Base-by-base conservation (phyloP, 208 protist genomes). In the Phytomonas francai region DNA sequence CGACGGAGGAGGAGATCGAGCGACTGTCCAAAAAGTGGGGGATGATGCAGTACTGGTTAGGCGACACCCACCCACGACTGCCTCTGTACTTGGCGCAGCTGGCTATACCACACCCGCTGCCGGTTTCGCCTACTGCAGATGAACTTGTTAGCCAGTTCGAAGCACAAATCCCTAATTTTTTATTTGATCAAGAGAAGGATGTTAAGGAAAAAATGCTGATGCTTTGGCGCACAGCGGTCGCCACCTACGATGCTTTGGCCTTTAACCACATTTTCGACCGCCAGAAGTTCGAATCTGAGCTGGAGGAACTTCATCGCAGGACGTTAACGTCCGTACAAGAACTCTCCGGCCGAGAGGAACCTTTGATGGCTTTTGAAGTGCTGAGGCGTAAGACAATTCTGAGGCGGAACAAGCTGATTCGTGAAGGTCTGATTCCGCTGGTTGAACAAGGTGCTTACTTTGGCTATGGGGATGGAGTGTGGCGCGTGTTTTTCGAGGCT, bases 41-140 rank as follows among this genome's bases (percentile, higher is more conserved):
- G 14, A 80, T 74, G 32, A 72, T 95, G 79, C 68, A 80, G 66
- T 88, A 92, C 66, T 95, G 89, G 87, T 45, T 92, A 22, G 79
- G 77, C 51, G 81, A 91, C 27, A 54, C 65, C 36, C 34, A 83
- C 70, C 85, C 87, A 1, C 81, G 86, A 0, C 79, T 95, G 30
- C 71, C 79, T 8, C 45, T 89, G 34, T 92, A 83, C 64, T 66
- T 95, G 30, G 60, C 76, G 31, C 59, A 79, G 56, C 78, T 84
- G 22, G 60, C 82, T 27, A 72, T 91, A 12, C 34, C 45, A 6
- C 66, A 88, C 16, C 25, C n/a, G 0, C 74, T 81, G 36, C 84
- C 84, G 14, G 79, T 93, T 28, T 91, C 87, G 25, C 59, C 87
- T 12, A 69, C 71, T 32, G 83, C 87, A 0, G 81, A 91, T 34